phyloP scores from a whole-genome alignment of 2,329 filamentous ascomycete genomes.

The Hyphodiscus sp. region DNA sequence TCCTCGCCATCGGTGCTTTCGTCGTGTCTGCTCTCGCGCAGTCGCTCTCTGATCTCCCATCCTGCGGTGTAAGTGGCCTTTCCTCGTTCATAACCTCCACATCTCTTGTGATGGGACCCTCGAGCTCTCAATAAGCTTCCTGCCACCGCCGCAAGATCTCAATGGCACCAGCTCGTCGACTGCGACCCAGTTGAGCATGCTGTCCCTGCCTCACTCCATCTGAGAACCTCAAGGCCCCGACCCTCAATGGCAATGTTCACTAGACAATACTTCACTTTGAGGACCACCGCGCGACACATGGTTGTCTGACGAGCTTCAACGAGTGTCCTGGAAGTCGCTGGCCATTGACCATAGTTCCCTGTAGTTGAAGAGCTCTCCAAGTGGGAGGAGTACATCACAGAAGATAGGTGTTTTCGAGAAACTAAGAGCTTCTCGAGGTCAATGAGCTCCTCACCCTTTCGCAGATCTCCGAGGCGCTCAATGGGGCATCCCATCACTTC shows the following conservation, averaged over 20 bases:
- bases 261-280: too few species aligned
- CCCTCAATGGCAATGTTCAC: too few species aligned
- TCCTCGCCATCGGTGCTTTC: conserved; percentile 23
- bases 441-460: background rate
- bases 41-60: conserved; percentile 22
- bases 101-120: background rate
- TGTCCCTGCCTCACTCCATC: background rate
- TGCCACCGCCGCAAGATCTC: background rate
- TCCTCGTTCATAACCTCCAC: background rate
- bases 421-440: background rate
- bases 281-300: too few species aligned
- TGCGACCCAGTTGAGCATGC: background rate
- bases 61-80: conserved; percentile 28
- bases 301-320: too few species aligned
- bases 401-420: too few species aligned
- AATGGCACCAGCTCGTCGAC: background rate
- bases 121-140: background rate
- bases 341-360: too few species aligned
- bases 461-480: background rate
- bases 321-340: too few species aligned
- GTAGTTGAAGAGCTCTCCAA: too few species aligned
- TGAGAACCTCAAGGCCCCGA: too few species aligned
- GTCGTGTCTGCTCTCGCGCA: conserved; percentile 22
- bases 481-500: background rate
- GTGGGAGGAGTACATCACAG: too few species aligned